These are phyloP conservation scores for Melanopsichium pennsylvanicum DNA, from an alignment of 1,284 basidiomycete species.

Conservation along the genomic window DNA sequence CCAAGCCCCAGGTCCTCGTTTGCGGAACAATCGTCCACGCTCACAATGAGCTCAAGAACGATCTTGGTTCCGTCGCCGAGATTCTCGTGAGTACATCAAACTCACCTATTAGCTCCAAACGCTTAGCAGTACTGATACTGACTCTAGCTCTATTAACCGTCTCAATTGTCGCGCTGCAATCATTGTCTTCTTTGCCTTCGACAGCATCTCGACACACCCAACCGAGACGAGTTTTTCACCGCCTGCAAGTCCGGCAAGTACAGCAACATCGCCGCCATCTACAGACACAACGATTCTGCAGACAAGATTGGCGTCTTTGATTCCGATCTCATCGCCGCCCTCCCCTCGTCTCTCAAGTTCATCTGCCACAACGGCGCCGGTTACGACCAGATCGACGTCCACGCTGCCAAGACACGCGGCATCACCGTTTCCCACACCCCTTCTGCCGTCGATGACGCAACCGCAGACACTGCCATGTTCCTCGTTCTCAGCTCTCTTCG, in stretches of 20 bases:
- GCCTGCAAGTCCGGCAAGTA: conserved; percentile 68
- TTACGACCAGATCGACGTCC: conserved; percentile 61
- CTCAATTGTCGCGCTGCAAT: too few relatives aligned
- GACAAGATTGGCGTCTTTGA: conserved; percentile 57
- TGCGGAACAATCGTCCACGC: conserved; percentile 53
- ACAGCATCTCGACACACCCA: conserved; percentile 36
- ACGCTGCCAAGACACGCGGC: conserved; percentile 45
- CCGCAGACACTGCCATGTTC: conserved; percentile 60
- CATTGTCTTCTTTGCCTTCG: too few relatives aligned
- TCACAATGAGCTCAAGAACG: conserved; percentile 48
- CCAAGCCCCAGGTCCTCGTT: conserved; percentile 53
- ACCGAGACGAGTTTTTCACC: conserved; percentile 42
- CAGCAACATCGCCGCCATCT: conserved; percentile 77
- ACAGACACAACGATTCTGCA: conserved; percentile 73
- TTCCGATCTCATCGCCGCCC: conserved; percentile 44
- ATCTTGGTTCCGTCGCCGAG: conserved; percentile 40
- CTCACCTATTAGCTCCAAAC: conserved; percentile 24
- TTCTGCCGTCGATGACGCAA: conserved; percentile 58
- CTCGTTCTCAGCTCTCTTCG: conserved; percentile 58
- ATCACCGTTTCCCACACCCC: conserved; percentile 61
- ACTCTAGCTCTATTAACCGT: too few relatives aligned
- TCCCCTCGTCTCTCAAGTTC: conserved; percentile 52
- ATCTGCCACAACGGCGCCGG: conserved; percentile 63
- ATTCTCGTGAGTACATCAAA: conserved; percentile 67
- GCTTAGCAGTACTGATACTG: background rate